A percentile compares a stretch with the other conserved stretches of the same genome.
These are phyloP conservation scores for Penicillium sp. DNA, from an alignment of 2,329 filamentous ascomycete species.

Conservation along the genomic window DNA sequence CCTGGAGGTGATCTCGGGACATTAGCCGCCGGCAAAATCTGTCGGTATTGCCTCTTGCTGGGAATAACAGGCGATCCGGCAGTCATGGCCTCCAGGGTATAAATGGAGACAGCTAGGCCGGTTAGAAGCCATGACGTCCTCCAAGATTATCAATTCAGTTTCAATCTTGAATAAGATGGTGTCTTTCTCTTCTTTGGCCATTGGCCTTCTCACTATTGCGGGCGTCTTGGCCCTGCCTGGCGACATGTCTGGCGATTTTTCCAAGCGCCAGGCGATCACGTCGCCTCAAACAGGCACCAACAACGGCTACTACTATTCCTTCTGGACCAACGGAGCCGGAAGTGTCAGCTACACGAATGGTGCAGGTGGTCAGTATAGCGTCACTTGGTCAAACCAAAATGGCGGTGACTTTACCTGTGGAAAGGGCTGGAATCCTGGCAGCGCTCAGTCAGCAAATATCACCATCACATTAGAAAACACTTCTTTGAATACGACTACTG, in stretches of 20 bases:
- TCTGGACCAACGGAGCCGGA: conserved; percentile 56
- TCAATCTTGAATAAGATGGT: conserved; percentile 30
- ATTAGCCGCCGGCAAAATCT: no score
- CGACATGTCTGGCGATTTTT: conserved; percentile 17
- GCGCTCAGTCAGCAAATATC: conserved; percentile 49
- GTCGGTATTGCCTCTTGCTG: no score
- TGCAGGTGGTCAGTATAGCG: conserved; percentile 42
- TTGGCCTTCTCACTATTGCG: conserved; percentile 29
- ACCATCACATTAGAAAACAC: no score
- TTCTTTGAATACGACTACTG: no score
- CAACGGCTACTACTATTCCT: conserved; percentile 58
- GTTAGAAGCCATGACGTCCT: no score
- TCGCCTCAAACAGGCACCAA: conserved; percentile 40
- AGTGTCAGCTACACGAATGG: conserved; percentile 55
- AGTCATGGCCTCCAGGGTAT: no score
- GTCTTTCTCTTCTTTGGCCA: conserved; percentile 31
- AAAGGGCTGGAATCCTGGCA: conserved; percentile 65
- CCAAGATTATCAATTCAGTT: no score
- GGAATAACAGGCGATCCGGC: no score
- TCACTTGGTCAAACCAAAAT: conserved; percentile 20
- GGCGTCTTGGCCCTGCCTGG: conserved; percentile 34
- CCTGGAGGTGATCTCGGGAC: no score
- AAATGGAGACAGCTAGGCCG: no score
- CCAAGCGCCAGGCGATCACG: conserved; percentile 29
- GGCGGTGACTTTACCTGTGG: conserved; percentile 44